Conservation (phyloP, 495 filamentous ascomycete species). For the Cladorrhinum samala region DNA sequence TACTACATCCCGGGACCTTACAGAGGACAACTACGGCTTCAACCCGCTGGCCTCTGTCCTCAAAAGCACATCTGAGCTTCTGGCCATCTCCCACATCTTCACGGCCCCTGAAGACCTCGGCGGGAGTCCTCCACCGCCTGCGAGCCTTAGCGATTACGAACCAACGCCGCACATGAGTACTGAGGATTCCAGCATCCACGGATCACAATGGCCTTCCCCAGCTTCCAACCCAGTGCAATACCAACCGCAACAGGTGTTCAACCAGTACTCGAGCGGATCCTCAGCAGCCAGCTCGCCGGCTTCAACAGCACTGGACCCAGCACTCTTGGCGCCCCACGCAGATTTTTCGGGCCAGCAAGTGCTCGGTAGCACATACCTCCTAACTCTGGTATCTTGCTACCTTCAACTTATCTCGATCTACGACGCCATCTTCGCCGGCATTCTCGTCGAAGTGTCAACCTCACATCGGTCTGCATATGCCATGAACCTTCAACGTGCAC, state of each 20-base stretch:
- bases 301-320: not conserved
- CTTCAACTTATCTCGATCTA: slow-evolving; percentile 1
- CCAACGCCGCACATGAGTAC: not conserved
- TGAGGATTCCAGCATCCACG: not conserved
- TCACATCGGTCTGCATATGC: not conserved
- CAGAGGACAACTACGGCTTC: not conserved
- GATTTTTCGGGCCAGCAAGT: not conserved
- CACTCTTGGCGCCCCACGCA: not conserved
- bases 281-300: not conserved
- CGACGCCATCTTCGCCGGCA: not conserved
- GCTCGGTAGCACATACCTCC: not conserved
- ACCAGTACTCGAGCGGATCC: not conserved
- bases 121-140: not conserved
- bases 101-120: not conserved
- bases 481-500: not conserved
- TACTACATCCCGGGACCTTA: not conserved
- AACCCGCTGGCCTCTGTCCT: not conserved
- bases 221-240: not conserved
- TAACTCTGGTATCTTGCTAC: slow-evolving; percentile 2
- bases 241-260: not conserved
- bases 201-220: slow-evolving; percentile 1
- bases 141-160: not conserved
- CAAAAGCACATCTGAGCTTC: not conserved
- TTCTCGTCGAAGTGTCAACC: not conserved
- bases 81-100: slow-evolving; percentile 1